phyloP scores from a whole-genome alignment of 2,329 filamentous ascomycete species.

The Sporothrix inflata region DNA sequence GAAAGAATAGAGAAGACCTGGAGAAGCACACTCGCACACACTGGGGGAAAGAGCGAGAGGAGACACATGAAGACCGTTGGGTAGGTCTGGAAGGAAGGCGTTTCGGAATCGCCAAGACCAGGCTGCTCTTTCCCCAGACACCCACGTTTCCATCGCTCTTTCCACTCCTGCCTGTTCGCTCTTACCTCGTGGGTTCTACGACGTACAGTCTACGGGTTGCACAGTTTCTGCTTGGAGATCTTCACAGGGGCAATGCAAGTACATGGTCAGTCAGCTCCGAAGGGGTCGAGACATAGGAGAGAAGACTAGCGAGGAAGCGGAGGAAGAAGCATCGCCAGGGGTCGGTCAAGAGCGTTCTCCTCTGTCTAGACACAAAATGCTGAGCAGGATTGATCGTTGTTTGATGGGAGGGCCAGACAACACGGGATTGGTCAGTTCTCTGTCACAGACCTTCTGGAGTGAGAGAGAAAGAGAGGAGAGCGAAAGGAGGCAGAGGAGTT shows the following conservation, averaged over 20 bases:
- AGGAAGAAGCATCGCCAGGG: not conserved
- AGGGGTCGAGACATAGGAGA: not conserved
- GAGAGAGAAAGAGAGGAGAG: not conserved
- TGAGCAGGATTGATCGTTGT: conserved; percentile 38
- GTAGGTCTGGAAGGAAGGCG: conserved; percentile 12
- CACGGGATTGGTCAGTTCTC: conserved; percentile 37
- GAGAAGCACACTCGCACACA: conserved; percentile 16
- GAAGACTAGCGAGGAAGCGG: not conserved
- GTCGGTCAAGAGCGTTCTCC: not conserved
- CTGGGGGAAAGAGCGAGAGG: not conserved
- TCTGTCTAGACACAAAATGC: conserved; percentile 14
- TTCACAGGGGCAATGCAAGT: conserved; percentile 6
- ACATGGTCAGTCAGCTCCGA: not conserved
- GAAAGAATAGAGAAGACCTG: not conserved
- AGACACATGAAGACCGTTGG: not conserved
- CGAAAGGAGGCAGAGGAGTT: not conserved
- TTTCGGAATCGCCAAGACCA: conserved; percentile 27
- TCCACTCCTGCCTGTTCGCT: conserved; percentile 13
- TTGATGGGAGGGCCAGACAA: conserved; percentile 39
- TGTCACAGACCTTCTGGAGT: conserved; percentile 3
- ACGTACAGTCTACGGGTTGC: not conserved
- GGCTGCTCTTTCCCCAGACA: conserved; percentile 25
- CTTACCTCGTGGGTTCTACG: not conserved
- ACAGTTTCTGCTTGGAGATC: conserved; percentile 12
- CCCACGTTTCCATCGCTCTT: conserved; percentile 8